phyloP scores from a whole-genome alignment of 169 alveolate species.

The Plasmodium ovale region DNA sequence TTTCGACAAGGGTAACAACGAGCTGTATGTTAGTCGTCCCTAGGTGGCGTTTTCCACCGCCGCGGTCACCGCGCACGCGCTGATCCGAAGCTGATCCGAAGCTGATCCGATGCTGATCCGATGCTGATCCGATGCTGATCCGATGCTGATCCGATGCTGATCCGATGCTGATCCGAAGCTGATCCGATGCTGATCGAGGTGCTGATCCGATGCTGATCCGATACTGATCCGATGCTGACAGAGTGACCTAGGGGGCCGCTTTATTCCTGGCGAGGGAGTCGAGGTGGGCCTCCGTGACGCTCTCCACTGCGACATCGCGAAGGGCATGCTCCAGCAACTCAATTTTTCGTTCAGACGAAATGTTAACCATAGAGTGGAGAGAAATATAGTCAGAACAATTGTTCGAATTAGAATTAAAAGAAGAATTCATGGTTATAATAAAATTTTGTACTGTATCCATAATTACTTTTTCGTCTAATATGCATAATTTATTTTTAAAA shows the following conservation, averaged over 20 bases:
- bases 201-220: too few species aligned
- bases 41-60: neutral
- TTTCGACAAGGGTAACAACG: constrained; percentile 24
- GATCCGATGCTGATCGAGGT: too few species aligned
- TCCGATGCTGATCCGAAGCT: too few species aligned
- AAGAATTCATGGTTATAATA: constrained; percentile 34
- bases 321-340: constrained; percentile 5
- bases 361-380: constrained; percentile 16
- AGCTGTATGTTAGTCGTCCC: constrained; percentile 10
- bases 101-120: too few species aligned
- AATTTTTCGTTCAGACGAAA: constrained; percentile 16
- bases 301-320: constrained; percentile 22
- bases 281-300: constrained; percentile 34
- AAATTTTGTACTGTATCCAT: constrained; percentile 51
- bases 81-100: too few species aligned
- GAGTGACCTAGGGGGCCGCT: too few species aligned
- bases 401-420: constrained; percentile 51
- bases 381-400: constrained; percentile 16
- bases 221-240: too few species aligned
- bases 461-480: constrained; percentile 31
- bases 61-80: too few species aligned
- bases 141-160: too few species aligned
- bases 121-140: too few species aligned
- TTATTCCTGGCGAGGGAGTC: neutral
- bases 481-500: constrained; percentile 19